Conservation (phyloP, 306 rosid species). For the Vigna radiata region DNA sequence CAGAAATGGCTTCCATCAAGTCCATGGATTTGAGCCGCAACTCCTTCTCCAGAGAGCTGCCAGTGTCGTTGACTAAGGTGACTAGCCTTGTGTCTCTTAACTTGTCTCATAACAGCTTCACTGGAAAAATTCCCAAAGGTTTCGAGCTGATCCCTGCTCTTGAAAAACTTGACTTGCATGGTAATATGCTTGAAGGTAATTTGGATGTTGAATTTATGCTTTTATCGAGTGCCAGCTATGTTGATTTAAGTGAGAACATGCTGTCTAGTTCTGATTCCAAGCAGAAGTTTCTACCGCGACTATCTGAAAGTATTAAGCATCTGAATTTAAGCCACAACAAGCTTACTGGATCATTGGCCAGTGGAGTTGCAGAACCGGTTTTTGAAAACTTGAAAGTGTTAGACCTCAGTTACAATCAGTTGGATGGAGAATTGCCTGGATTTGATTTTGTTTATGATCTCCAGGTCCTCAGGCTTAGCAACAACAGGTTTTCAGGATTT, state of each 20-base stretch:
- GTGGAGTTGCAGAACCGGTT: constrained; percentile 66
- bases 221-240: constrained; percentile 64
- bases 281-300: constrained; percentile 65
- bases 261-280: constrained; percentile 64
- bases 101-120: constrained; percentile 75
- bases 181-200: constrained; percentile 80
- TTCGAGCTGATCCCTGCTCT: constrained; percentile 73
- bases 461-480: constrained; percentile 87
- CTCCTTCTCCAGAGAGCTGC: constrained; percentile 74
- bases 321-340: constrained; percentile 89
- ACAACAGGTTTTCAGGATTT: constrained; percentile 83
- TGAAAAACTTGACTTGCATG: constrained; percentile 81
- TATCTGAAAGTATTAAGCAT: constrained; percentile 78
- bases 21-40: constrained; percentile 86
- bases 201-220: constrained; percentile 69
- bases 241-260: constrained; percentile 87
- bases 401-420: constrained; percentile 91
- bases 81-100: constrained; percentile 68
- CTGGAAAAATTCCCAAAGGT: constrained; percentile 75
- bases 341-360: constrained; percentile 77
- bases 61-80: constrained; percentile 64
- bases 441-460: constrained; percentile 95
- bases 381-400: constrained; percentile 85
- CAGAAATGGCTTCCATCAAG: constrained; percentile 72
- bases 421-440: constrained; percentile 91